phyloP scores from a whole-genome alignment of 257 asterid species.

The Nicotiana obtusifolia region DNA sequence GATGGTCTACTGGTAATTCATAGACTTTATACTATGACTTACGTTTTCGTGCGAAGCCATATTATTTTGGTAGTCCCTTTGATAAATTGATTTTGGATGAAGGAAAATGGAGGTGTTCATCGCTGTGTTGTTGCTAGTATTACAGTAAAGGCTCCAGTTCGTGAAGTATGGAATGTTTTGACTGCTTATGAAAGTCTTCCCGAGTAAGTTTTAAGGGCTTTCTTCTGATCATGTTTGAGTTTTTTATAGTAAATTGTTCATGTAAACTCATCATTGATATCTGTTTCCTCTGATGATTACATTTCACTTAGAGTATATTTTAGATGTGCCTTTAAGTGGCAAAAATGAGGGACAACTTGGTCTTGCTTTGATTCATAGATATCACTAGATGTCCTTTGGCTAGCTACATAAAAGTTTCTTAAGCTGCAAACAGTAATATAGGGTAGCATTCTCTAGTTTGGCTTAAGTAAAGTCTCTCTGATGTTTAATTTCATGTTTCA shows the following conservation, averaged over 20 bases:
- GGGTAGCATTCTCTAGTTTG: neutral
- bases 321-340: neutral
- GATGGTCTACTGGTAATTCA: conserved; percentile 86
- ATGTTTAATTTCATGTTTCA: neutral
- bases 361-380: neutral
- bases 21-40: conserved; percentile 15
- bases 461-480: neutral
- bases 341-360: neutral
- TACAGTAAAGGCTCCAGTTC: conserved; percentile 85
- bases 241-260: neutral
- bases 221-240: neutral
- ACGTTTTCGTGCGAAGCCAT: conserved; percentile 8
- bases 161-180: conserved; percentile 82
- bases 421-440: neutral
- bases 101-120: conserved; percentile 98
- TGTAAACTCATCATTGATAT: neutral
- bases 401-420: neutral
- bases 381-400: neutral
- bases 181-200: conserved; percentile 88
- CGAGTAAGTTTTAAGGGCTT: conserved; percentile 47
- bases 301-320: neutral
- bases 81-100: conserved; percentile 30
- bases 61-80: conserved; percentile 14
- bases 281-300: neutral
- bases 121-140: conserved; percentile 90